A percentile compares a stretch with the other conserved stretches of the same genome.
Conservation (phyloP, 371 early-diverging fungal genomes). For the Apophysomyces sp. region DNA sequence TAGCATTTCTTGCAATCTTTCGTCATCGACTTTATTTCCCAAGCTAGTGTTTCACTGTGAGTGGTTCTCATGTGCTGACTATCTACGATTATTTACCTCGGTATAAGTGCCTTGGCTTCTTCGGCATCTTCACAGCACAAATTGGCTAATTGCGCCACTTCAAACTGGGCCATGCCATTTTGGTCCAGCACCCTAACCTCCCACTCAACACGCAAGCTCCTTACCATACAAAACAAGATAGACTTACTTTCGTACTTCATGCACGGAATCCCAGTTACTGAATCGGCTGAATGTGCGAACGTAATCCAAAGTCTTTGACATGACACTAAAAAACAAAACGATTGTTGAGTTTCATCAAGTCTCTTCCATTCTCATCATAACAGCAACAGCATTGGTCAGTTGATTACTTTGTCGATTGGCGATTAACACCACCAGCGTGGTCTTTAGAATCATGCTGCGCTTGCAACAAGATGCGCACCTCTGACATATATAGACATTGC, state of each 20-base stretch:
- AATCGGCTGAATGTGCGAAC: constrained; percentile 81
- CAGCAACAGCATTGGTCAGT: not conserved
- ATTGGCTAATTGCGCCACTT: constrained; percentile 87
- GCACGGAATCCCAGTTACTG: constrained; percentile 81
- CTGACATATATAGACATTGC: constrained; percentile 85
- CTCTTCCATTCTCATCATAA: not conserved
- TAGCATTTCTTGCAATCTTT: constrained; percentile 67
- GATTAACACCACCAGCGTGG: constrained; percentile 24
- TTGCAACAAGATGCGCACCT: constrained; percentile 80
- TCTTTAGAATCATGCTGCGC: constrained; percentile 56
- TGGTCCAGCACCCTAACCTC: constrained; percentile 51
- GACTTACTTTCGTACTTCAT: constrained; percentile 80
- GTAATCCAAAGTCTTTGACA: constrained; percentile 78
- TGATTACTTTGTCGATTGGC: constrained; percentile 42
- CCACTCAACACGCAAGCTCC: not conserved
- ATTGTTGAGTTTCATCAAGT: not conserved
- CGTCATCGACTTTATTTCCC: constrained; percentile 58
- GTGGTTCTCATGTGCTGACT: not conserved
- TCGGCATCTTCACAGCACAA: constrained; percentile 86
- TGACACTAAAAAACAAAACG: constrained; percentile 49
- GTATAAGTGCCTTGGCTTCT: constrained; percentile 65
- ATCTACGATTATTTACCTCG: constrained; percentile 21
- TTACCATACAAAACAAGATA: not conserved
- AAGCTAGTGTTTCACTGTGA: constrained; percentile 10
- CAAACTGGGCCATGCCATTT: constrained; percentile 72